These are phyloP conservation scores for Annulohypoxylon maeteangense DNA, from an alignment of 495 filamentous ascomycete genomes.

Conservation along the genomic window DNA sequence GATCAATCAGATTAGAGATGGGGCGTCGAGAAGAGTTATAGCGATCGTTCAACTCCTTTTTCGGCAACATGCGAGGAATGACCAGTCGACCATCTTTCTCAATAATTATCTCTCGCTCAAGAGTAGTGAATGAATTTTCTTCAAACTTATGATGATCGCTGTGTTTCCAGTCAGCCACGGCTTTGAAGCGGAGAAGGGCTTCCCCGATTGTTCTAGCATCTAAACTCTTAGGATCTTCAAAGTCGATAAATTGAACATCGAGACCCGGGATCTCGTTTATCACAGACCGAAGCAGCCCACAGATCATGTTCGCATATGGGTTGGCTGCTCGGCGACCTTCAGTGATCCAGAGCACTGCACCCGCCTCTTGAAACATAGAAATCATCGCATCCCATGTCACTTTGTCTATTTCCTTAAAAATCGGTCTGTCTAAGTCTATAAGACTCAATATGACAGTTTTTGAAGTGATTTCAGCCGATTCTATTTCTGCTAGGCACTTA, in stretches of 20 bases:
- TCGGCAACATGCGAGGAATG: neutral
- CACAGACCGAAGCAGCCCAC: neutral
- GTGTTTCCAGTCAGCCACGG: neutral
- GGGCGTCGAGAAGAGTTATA: neutral
- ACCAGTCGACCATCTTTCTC: neutral
- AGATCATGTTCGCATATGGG: neutral
- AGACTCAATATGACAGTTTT: neutral
- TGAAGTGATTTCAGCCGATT: neutral
- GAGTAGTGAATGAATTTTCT: neutral
- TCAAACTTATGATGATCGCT: neutral
- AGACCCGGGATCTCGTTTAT: neutral
- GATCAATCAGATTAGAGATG: neutral
- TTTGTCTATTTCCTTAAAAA: neutral
- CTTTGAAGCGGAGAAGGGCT: neutral
- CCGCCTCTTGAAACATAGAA: neutral
- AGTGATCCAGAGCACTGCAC: neutral
- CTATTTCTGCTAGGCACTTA: neutral
- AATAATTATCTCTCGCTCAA: neutral
- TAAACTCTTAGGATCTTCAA: neutral
- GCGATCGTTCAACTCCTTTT: neutral
- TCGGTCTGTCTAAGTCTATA: neutral
- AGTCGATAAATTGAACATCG: neutral
- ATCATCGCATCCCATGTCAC: neutral
- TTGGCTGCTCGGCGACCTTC: neutral
- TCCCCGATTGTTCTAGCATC: neutral